Evolutionary conservation across 176 grass and related monocot genomes (phyloP).

Genomic region (Cymbopogon citratus): DNA sequence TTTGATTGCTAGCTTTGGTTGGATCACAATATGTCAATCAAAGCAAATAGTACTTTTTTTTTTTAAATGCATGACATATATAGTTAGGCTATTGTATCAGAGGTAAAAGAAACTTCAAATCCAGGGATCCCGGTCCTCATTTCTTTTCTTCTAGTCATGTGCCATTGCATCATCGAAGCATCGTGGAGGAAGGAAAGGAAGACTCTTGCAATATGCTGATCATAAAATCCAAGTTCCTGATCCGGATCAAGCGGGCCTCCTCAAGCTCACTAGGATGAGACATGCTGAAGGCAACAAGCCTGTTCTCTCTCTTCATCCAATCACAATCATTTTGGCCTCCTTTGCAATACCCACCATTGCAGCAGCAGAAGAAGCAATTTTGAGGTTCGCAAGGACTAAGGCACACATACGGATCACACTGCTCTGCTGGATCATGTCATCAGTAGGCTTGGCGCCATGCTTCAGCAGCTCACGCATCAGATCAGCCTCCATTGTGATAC

Average conservation of each 20-base stretch:
- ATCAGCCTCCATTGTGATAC: not conserved
- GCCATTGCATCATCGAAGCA: not conserved
- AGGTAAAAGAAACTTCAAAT: not conserved
- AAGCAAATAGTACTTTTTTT: not conserved
- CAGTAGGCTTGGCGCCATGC: not conserved
- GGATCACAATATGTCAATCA: not conserved
- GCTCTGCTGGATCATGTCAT: slow-evolving; percentile 15
- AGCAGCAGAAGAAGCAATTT: not conserved
- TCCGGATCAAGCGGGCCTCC: not conserved
- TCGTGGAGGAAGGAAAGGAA: not conserved
- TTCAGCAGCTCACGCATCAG: not conserved
- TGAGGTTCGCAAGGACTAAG: not conserved
- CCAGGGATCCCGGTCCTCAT: not conserved
- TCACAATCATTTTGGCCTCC: not conserved
- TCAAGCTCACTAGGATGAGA: not conserved
- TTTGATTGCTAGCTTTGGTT: not conserved
- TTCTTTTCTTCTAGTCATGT: not conserved
- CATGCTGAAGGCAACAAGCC: not conserved
- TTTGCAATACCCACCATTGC: not conserved
- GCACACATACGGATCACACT: not conserved
- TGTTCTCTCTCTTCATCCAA: not conserved
- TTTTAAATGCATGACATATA: not conserved
- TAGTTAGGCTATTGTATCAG: not conserved
- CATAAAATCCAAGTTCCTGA: not conserved
- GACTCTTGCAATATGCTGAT: not conserved